Evolutionary conservation across 140 eudicot species (phyloP).

Genomic region (Senecio squalidus): DNA sequence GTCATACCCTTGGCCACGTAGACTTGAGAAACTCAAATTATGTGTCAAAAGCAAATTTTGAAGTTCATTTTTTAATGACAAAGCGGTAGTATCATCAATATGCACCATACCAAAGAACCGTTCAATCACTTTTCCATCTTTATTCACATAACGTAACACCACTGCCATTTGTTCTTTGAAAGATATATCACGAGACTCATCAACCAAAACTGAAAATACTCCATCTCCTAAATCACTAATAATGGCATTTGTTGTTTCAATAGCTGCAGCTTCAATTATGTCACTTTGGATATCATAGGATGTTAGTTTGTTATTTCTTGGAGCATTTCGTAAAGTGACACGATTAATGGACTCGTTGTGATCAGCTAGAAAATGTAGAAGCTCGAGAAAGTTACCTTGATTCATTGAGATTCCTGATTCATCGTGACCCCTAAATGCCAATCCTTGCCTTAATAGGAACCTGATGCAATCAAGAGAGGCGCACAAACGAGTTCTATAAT

Average conservation of each 20-base stretch:
- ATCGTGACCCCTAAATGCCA: not conserved
- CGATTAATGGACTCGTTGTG: too few relatives aligned
- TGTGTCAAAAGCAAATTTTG: not conserved
- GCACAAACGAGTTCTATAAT: not conserved
- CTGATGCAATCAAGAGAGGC: not conserved
- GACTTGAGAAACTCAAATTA: not conserved
- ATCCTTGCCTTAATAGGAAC: too few relatives aligned
- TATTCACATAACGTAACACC: not conserved
- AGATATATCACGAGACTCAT: not conserved
- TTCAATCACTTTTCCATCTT: not conserved
- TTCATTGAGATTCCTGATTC: not conserved
- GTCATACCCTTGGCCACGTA: not conserved
- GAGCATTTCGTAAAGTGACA: not conserved
- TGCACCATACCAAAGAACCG: not conserved
- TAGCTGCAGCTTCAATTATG: not conserved
- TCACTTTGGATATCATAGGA: not conserved
- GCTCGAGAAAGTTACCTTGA: too few relatives aligned
- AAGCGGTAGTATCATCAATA: not conserved
- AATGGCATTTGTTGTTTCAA: not conserved
- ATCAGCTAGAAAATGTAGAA: too few relatives aligned
- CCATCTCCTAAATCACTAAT: not conserved
- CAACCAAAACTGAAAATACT: not conserved
- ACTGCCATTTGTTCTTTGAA: not conserved
- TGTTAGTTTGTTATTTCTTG: not conserved
- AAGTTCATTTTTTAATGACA: not conserved